phyloP scores from a whole-genome alignment of 371 early-diverging fungal species.

The Enterocytospora artemiae region DNA sequence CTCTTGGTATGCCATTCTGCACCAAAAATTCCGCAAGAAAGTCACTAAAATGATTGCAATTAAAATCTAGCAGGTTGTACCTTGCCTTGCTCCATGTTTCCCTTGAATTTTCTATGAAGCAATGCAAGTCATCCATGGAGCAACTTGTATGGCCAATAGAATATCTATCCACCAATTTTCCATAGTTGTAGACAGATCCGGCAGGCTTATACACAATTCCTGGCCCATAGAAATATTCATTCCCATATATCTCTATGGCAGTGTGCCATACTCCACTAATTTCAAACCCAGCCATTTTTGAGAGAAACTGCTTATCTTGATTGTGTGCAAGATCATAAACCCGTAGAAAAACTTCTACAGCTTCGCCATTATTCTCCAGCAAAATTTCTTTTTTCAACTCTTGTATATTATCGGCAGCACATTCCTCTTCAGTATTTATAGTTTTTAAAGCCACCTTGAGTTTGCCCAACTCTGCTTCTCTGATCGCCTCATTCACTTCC shows the following conservation, averaged over 20 bases:
- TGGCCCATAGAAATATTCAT: constrained; percentile 72
- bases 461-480: no score
- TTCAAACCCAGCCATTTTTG: constrained; percentile 23
- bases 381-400: neutral
- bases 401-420: no score
- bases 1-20: constrained; percentile 44
- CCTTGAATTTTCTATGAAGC: constrained; percentile 28
- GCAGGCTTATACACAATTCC: constrained; percentile 57
- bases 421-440: no score
- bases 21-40: constrained; percentile 35
- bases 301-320: constrained; percentile 2
- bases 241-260: constrained; percentile 70
- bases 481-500: no score
- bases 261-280: constrained; percentile 65
- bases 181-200: neutral
- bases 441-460: neutral
- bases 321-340: constrained; percentile 34
- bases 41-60: constrained; percentile 58
- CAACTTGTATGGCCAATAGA: constrained; percentile 45
- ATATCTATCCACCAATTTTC: constrained; percentile 25
- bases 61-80: constrained; percentile 54
- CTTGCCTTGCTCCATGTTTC: constrained; percentile 31
- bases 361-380: constrained; percentile 11
- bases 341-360: constrained; percentile 18
- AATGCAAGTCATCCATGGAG: constrained; percentile 35